Percentiles rank a stretch among this genome's conserved stretches.
phyloP scores from a whole-genome alignment of 192 early-diverging fungal species.

The Lobosporangium transversale region DNA sequence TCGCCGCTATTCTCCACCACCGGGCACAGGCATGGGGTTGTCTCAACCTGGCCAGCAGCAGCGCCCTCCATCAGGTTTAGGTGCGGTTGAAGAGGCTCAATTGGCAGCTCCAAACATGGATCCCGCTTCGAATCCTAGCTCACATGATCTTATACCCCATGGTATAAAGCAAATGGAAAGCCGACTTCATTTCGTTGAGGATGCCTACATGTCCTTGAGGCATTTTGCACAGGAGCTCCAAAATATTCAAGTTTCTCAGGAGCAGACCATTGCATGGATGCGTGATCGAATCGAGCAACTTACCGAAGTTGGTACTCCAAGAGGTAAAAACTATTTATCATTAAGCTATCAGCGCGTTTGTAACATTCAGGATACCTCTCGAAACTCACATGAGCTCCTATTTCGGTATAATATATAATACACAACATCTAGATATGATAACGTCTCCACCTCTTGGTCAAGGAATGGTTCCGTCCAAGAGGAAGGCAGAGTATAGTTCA shows the following conservation, averaged over 20 bases:
- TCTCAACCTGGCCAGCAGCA: conserved; percentile 8
- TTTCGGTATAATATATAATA: no score
- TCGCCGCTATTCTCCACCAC: conserved; percentile 11
- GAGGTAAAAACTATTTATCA: no score
- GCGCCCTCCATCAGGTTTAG: conserved; percentile 1
- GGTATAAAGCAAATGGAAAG: conserved; percentile 24
- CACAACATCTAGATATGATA: conserved; percentile 12
- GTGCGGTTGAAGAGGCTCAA: neutral
- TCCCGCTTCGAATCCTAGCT: conserved; percentile 3
- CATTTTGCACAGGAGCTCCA: conserved; percentile 44
- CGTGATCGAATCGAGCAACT: conserved; percentile 41
- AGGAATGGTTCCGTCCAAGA: conserved; percentile 40
- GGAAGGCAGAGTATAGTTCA: conserved; percentile 35
- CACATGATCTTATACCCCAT: conserved; percentile 29
- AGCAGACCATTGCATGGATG: conserved; percentile 50
- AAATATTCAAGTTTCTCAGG: conserved; percentile 29
- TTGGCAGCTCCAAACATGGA: conserved; percentile 8
- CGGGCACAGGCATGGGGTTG: neutral
- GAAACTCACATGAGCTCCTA: no score
- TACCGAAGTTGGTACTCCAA: conserved; percentile 12
- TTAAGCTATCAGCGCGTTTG: no score
- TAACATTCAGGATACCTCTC: no score
- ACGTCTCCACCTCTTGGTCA: conserved; percentile 27
- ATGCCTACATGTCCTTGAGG: conserved; percentile 40
- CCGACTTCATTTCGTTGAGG: conserved; percentile 40